A percentile compares a stretch with the other conserved stretches of the same genome.
These are phyloP conservation scores for Paraleonurus japonicus DNA, from an alignment of 257 asterid species.

Conservation along the genomic window DNA sequence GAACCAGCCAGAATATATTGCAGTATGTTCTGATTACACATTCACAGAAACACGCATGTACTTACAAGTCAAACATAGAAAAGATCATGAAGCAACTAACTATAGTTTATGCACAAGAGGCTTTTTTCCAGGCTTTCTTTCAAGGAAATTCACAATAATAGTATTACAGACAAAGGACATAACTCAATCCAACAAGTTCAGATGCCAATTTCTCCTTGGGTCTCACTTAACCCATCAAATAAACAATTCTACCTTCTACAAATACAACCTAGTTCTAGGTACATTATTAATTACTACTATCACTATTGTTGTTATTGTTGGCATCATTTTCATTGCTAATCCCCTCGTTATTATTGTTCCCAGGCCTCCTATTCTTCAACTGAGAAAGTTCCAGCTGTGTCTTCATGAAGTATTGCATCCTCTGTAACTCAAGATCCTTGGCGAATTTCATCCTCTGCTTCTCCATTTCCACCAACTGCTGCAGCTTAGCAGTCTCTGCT, in stretches of 20 bases:
- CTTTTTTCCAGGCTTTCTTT: conserved; percentile 16
- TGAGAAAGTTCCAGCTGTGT: conserved; percentile 77
- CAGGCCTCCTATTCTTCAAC: conserved; percentile 46
- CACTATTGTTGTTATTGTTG: conserved; percentile 41
- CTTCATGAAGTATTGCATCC: conserved; percentile 84
- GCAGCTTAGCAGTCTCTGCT: conserved; percentile 71
- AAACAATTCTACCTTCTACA: conserved; percentile 37
- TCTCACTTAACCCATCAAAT: conserved; percentile 15
- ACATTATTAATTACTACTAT: conserved; percentile 52
- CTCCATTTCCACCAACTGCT: conserved; percentile 89
- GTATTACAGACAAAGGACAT: conserved; percentile 23
- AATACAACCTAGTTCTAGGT: conserved; percentile 36
- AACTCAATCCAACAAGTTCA: conserved; percentile 13
- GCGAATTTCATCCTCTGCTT: conserved; percentile 91
- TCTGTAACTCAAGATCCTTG: conserved; percentile 88
- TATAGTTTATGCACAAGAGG: conserved; percentile 21
- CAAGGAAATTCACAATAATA: conserved; percentile 17
- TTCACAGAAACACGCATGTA: no score
- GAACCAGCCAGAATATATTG: not conserved
- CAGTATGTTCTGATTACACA: not conserved
- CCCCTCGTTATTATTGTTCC: conserved; percentile 33
- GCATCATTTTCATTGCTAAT: conserved; percentile 20
- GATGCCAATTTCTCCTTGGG: conserved; percentile 23
- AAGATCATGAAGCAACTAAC: not conserved
- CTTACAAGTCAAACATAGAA: not conserved